Conservation (phyloP, 768 basidiomycete genomes). For the Lentinula lateritia region DNA sequence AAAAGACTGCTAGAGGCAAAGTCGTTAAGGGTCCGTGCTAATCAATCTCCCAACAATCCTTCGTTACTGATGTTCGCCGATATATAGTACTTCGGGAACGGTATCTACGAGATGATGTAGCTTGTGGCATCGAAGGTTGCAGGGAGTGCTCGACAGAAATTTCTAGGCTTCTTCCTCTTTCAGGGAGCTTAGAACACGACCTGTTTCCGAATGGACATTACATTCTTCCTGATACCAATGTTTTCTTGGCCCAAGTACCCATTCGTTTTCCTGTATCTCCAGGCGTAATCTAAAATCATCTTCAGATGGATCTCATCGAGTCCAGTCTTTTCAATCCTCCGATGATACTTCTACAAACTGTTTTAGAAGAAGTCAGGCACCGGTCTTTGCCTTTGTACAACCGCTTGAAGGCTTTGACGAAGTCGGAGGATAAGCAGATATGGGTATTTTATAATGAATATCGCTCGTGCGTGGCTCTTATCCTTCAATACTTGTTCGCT, state of each 20-base stretch:
- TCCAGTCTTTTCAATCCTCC: constrained; percentile 70
- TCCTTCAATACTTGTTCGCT: background rate
- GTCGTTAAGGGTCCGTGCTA: constrained; percentile 75
- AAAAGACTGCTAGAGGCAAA: constrained; percentile 91
- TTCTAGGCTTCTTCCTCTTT: constrained; percentile 46
- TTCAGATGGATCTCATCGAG: constrained; percentile 91
- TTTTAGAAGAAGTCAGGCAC: constrained; percentile 94
- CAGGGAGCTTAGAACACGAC: constrained; percentile 54
- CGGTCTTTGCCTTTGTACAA: constrained; percentile 90
- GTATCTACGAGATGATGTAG: constrained; percentile 88
- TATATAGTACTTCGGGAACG: constrained; percentile 80
- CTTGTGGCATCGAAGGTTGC: constrained; percentile 78
- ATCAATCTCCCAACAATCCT: background rate
- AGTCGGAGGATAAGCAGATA: constrained; percentile 78
- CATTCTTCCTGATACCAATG: constrained; percentile 90
- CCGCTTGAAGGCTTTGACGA: constrained; percentile 79
- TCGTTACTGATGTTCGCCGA: background rate
- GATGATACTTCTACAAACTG: constrained; percentile 90
- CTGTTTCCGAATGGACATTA: constrained; percentile 67
- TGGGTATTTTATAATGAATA: constrained; percentile 90
- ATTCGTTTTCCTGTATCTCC: constrained; percentile 6
- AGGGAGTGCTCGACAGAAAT: constrained; percentile 43
- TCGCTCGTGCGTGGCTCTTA: constrained; percentile 51
- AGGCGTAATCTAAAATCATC: background rate
- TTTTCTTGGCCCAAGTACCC: constrained; percentile 82